These are phyloP conservation scores for Verticillium albo-atrum DNA, from an alignment of 2,329 filamentous ascomycete species.

Conservation along the genomic window DNA sequence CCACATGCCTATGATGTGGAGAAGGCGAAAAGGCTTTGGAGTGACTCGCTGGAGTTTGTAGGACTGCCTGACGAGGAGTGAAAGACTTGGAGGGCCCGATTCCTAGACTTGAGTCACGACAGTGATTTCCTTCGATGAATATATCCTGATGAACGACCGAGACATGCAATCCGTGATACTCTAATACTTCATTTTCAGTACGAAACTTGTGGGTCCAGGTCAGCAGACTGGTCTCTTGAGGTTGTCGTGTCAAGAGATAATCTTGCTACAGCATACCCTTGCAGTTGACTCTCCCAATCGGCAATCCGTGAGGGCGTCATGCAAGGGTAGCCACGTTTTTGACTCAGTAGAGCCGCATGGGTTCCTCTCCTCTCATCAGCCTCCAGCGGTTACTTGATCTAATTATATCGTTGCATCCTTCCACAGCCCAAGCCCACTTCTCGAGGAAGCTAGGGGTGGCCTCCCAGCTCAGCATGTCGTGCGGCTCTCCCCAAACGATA, in stretches of 20 bases:
- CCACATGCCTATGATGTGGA: conserved; percentile 13
- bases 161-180: no score
- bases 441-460: conserved; percentile 15
- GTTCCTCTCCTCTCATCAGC: conserved; percentile 13
- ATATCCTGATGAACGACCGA: no score
- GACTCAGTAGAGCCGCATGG: neutral
- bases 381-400: conserved; percentile 16
- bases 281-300: no score
- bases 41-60: conserved; percentile 6
- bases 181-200: no score
- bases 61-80: conserved; percentile 6
- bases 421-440: conserved; percentile 16
- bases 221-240: no score
- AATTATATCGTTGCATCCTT: conserved; percentile 15
- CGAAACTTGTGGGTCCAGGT: no score
- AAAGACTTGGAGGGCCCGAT: neutral
- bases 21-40: conserved; percentile 2
- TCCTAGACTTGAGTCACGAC: no score
- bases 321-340: neutral
- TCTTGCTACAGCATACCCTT: no score
- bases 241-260: no score
- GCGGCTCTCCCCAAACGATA: conserved; percentile 19
- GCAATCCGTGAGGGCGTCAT: no score
- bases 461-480: conserved; percentile 16
- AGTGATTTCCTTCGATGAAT: no score